Base-by-base conservation (phyloP, 2,329 filamentous ascomycete genomes). In the Emergomyces pasteurianus region DNA sequence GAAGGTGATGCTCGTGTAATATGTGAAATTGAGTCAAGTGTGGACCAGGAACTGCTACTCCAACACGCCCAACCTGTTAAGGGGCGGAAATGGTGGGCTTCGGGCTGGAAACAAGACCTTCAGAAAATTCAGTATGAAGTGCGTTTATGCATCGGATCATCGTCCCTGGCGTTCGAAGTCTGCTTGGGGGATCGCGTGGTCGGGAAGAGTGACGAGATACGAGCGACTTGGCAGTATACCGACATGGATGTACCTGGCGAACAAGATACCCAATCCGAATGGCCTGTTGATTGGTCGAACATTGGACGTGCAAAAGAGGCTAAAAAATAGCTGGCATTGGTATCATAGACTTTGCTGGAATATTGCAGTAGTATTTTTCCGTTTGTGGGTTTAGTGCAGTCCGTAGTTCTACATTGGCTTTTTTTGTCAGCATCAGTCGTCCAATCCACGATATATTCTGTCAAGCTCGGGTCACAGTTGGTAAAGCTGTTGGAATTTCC, bases 61-160 rank as follows among this genome's bases (percentile, higher is more conserved):
- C 21, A 55, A 16, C 34, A 60, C 26, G 12, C 36, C 28, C 38
- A 38, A 28, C 57, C 47, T 38, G 57, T 36, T 21, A 55, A 46
- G 23, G 36, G 2, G 16, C 58, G 43, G n/a, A 60, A 43, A 10
- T 28, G 55, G 38, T 57, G 38, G 38, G 26, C 14, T 18, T 55
- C 49, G 10, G 34, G 5, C 12, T 28, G 34, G 16, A 43, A 43
- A 21, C 18, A 26, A 21, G 34, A 43, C 34, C 18, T 34, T 36
- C 18, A 23, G 23, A 40, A 46, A 54, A 49, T 58, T 3, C 57
- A 58, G 57, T 58, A 43, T 38, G 58, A 60, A 50, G 49, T 60
- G 6, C 49, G 58, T 21, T 47, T 54, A 34, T 10, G 7, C 50
- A 46, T 60, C 16, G 14, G 23, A 21, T 43, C 26, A 3, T 38